A percentile compares a stretch with the other conserved stretches of the same genome.
phyloP scores from a whole-genome alignment of 2,329 filamentous ascomycete genomes.

The Penicillium sp. region DNA sequence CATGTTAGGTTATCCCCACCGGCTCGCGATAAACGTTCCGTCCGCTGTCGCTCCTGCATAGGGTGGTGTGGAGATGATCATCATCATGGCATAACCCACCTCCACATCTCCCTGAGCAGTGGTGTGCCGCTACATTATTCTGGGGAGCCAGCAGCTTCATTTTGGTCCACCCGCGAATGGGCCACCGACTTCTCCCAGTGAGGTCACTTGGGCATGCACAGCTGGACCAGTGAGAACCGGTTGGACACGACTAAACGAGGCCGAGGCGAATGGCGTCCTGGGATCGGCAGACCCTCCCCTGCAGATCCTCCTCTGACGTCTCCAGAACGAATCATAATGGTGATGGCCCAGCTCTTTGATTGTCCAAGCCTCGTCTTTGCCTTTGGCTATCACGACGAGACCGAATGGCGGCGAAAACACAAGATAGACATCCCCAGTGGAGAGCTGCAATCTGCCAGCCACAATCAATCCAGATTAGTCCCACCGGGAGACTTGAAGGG shows the following conservation, averaged over 20 bases:
- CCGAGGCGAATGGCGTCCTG: slow-evolving; percentile 7
- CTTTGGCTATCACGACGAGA: slow-evolving; percentile 7
- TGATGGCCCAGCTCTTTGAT: neutral
- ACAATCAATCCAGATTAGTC: neutral
- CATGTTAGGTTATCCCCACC: neutral
- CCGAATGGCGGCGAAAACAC: slow-evolving; percentile 11
- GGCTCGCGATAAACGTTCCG: neutral
- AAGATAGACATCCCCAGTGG: slow-evolving; percentile 12
- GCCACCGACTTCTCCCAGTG: slow-evolving; percentile 16
- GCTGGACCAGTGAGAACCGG: neutral
- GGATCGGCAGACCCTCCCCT: slow-evolving; percentile 25
- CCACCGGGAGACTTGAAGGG: neutral
- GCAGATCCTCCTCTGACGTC: slow-evolving; percentile 28
- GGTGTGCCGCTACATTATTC: slow-evolving; percentile 1
- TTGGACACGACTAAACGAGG: neutral
- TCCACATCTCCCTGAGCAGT: slow-evolving; percentile 20
- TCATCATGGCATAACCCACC: slow-evolving; percentile 21
- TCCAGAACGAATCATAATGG: slow-evolving; percentile 19
- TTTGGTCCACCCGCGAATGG: slow-evolving; percentile 13
- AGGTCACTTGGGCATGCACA: slow-evolving; percentile 28
- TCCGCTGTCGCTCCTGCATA: neutral
- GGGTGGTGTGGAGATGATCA: neutral
- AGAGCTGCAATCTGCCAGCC: neutral
- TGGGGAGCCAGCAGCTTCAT: slow-evolving; percentile 11
- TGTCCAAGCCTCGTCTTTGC: slow-evolving; percentile 13